These are phyloP conservation scores for Cercospora sojina DNA, from an alignment of 2,329 filamentous ascomycete species.

Conservation along the genomic window DNA sequence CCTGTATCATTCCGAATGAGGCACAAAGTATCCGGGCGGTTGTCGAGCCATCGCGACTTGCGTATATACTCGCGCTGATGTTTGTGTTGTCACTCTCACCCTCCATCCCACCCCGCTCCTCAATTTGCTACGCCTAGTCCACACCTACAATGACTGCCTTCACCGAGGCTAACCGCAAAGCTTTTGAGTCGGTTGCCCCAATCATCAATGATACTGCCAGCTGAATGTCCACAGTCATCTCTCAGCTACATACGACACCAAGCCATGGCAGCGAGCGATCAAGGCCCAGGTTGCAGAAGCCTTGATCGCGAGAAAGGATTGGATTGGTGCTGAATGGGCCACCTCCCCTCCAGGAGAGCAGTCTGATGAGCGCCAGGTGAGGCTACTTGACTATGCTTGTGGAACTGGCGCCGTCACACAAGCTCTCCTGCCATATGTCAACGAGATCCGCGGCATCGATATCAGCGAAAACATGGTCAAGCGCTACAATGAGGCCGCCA, in stretches of 20 bases:
- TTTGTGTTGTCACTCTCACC: not conserved
- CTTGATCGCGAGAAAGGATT: conserved; percentile 30
- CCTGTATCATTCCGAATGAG: not conserved
- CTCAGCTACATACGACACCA: conserved; percentile 35
- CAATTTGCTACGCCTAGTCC: not conserved
- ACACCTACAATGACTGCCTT: conserved; percentile 33
- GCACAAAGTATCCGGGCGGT: not conserved
- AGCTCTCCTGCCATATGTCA: conserved; percentile 34
- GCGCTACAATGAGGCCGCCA: conserved; percentile 34
- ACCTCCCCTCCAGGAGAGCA: conserved; percentile 3
- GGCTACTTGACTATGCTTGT: conserved; percentile 39
- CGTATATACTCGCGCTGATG: not conserved
- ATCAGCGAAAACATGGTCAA: conserved; percentile 37
- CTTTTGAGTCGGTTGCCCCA: conserved; percentile 33
- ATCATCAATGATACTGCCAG: not conserved
- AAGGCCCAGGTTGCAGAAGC: conserved; percentile 34
- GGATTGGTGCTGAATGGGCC: conserved; percentile 34
- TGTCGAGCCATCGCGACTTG: not conserved
- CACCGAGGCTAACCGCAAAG: conserved; percentile 38
- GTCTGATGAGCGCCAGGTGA: conserved; percentile 19
- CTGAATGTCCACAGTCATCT: conserved; percentile 29
- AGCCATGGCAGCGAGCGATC: conserved; percentile 37
- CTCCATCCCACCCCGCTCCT: not conserved
- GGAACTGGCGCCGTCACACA: conserved; percentile 38
- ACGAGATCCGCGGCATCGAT: conserved; percentile 36